Conservation (phyloP, 257 asterid genomes). For the Fraxinus quadrangulata region DNA sequence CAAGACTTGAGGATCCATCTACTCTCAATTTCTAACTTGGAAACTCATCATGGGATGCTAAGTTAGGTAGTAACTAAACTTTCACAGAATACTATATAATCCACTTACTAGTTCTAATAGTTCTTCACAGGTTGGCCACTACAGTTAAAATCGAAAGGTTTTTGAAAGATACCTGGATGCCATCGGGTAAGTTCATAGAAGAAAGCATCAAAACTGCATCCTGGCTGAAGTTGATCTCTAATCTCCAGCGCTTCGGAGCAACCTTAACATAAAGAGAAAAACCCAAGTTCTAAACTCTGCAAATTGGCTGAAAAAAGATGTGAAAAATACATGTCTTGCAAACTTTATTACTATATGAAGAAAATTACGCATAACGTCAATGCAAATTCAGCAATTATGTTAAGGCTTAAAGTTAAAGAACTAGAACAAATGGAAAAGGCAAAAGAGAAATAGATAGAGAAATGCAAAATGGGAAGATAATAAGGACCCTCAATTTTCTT, state of each 20-base stretch:
- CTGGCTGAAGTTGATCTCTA: conserved; percentile 88
- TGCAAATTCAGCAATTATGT: not conserved
- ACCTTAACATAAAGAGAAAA: conserved; percentile 43
- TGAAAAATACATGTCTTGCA: not conserved
- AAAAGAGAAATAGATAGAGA: not conserved
- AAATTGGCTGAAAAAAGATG: not conserved
- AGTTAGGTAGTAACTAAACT: not conserved
- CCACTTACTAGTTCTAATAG: not conserved
- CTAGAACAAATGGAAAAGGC: not conserved
- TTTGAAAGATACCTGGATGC: conserved; percentile 69
- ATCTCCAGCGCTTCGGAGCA: conserved; percentile 93
- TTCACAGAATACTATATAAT: not conserved
- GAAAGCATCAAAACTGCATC: conserved; percentile 97
- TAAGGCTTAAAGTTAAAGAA: not conserved
- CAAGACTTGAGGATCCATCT: not conserved
- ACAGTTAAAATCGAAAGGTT: conserved; percentile 6
- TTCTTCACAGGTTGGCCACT: not conserved
- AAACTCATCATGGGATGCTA: not conserved
- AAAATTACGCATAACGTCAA: not conserved
- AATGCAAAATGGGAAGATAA: not conserved
- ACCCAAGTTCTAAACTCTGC: not conserved
- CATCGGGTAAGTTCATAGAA: conserved; percentile 93
- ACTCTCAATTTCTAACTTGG: not conserved
- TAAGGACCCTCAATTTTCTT: not conserved
- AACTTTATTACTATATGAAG: not conserved